Evolutionary conservation across 1,284 basidiomycete genomes (phyloP).

Genomic region (Apiotrichum akiyoshidainum): DNA sequence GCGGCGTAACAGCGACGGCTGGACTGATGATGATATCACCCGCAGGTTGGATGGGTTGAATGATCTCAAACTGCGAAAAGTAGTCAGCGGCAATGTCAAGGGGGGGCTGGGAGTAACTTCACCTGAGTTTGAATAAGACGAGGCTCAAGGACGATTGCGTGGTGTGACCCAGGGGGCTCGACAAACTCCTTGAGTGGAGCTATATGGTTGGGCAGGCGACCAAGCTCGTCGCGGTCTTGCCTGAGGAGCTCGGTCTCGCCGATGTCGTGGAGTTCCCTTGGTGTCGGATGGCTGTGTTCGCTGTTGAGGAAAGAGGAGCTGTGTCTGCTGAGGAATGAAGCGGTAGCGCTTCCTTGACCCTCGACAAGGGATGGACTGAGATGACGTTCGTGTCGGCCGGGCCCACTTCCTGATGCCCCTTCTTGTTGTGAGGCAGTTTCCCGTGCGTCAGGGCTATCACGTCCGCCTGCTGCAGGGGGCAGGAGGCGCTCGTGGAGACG

Average conservation of each 20-base stretch:
- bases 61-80: background rate
- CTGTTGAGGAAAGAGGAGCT: background rate
- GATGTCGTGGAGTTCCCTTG: background rate
- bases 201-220: background rate
- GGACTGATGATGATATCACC: slow-evolving; percentile 14
- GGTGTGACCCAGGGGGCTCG: slow-evolving; percentile 39
- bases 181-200: slow-evolving; percentile 32
- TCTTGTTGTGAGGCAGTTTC: slow-evolving; percentile 27
- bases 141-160: slow-evolving; percentile 44
- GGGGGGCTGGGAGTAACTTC: slow-evolving; percentile 9
- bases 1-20: slow-evolving; percentile 31
- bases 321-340: no score
- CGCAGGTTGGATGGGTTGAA: background rate
- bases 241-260: background rate
- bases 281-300: background rate
- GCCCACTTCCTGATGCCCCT: slow-evolving; percentile 30
- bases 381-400: slow-evolving; percentile 31
- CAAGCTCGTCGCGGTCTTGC: background rate
- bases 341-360: slow-evolving; percentile 3
- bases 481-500: slow-evolving; percentile 8
- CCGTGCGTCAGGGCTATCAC: background rate
- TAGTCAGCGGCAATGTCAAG: slow-evolving; percentile 6
- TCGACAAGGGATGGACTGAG: slow-evolving; percentile 11
- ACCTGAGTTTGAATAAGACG: slow-evolving; percentile 42
- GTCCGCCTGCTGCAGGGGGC: slow-evolving; percentile 14